Evolutionary conservation across 2,329 filamentous ascomycete genomes (phyloP).

Genomic region (Clarireedia monteithiana): DNA sequence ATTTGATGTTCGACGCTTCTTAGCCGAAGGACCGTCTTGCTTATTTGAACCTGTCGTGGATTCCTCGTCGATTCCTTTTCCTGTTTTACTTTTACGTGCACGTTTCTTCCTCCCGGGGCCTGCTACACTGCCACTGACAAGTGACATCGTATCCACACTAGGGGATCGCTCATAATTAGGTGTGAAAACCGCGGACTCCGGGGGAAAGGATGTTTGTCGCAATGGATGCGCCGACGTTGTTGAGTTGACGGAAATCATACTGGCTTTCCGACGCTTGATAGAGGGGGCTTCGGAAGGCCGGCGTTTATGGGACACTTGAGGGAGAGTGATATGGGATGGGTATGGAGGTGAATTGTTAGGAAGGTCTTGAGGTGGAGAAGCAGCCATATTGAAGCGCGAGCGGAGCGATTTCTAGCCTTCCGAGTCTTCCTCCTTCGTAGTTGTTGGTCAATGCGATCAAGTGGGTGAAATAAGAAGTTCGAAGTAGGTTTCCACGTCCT

Average conservation of each 20-base stretch:
- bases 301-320: slow-evolving; percentile 50
- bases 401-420: too few species aligned
- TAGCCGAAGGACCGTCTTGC: slow-evolving; percentile 35
- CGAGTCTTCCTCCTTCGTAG: not conserved
- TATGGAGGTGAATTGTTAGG: slow-evolving; percentile 44
- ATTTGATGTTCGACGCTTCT: slow-evolving; percentile 34
- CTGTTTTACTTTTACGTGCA: slow-evolving; percentile 51
- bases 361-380: slow-evolving; percentile 24
- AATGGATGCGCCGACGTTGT: slow-evolving; percentile 55
- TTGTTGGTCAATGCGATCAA: not conserved
- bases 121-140: slow-evolving; percentile 54
- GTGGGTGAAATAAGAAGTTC: not conserved
- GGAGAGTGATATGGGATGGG: slow-evolving; percentile 42
- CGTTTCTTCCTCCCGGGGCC: slow-evolving; percentile 49
- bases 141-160: slow-evolving; percentile 52
- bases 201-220: slow-evolving; percentile 74
- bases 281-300: slow-evolving; percentile 40
- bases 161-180: slow-evolving; percentile 53
- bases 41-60: not conserved
- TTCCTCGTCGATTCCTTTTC: slow-evolving; percentile 36
- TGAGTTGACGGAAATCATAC: slow-evolving; percentile 49
- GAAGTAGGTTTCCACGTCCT: too few species aligned
- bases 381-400: slow-evolving; percentile 20
- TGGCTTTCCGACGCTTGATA: slow-evolving; percentile 65
- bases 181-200: slow-evolving; percentile 40